Evolutionary conservation across 2,329 filamentous ascomycete species (phyloP), one percentile per base, ranked within the genome.

Genomic region (Cladosporium sp.): DNA sequence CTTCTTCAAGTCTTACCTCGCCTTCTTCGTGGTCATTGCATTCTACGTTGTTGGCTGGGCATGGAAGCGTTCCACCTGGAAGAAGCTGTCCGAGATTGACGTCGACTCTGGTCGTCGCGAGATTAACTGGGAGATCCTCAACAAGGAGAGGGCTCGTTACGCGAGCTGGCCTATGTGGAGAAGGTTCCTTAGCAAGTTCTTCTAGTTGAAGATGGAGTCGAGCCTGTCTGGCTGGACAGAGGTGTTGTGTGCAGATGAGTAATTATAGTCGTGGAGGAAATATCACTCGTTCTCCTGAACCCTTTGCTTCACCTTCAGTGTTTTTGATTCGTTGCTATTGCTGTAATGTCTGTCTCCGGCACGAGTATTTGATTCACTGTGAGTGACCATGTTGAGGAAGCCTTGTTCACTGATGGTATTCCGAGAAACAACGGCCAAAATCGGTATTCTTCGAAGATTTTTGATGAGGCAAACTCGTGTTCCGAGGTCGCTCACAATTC

Each of bases 91-190:
- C 30, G 78, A 90, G 69, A 90, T 91, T 65, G 88, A 91, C 70
- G 83, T 91, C 63, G 88, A 91, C 73, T 84, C 82, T 30, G 88
- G 88, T 67, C 84, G 88, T 46, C 83, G 88, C 66, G 83, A 86
- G 76, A 82, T 89, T 59, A 84, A 91, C 74, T 90, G 86, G 86
- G 86, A 89, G 13, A 79, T 79, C 48, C 88, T 89, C 77, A 84
- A 88, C 74, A 82, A 78, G 43, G 80, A 84, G 71, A 81, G 83
- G 32, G 83, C 79, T 43, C 74, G 80, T 75, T 74, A 86, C 23
- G 83, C 83, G 18, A 71, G 77, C 3, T 83, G 80, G 80, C 86
- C 86, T 1, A 74, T 77, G 14, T 88, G 85, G 85, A 77, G 75
- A 65, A 74, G 75, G 48, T 54, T 69, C 10, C 51, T 73, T 23